Percentiles rank a stretch among this genome's conserved stretches.
phyloP scores from a whole-genome alignment of 768 basidiomycete genomes.

The Pulveroboletus sp. region DNA sequence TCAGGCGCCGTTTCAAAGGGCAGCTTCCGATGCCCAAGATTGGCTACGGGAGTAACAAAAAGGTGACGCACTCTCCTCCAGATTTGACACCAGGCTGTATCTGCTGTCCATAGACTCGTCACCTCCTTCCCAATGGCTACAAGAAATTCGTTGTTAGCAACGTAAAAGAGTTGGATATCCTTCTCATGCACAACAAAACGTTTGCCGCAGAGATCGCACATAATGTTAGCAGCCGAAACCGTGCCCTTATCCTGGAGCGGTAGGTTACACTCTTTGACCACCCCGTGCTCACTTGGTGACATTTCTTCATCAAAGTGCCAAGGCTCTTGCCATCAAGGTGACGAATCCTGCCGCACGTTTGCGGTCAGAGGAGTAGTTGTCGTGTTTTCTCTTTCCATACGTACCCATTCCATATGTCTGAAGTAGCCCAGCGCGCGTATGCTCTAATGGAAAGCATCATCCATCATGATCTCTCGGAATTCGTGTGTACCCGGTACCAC shows the following conservation, averaged over 20 bases:
- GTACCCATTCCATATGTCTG: conserved; percentile 49
- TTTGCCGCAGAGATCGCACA: conserved; percentile 97
- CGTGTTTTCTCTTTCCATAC: conserved; percentile 34
- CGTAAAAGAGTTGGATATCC: conserved; percentile 87
- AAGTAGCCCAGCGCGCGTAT: conserved; percentile 47
- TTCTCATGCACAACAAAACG: conserved; percentile 96
- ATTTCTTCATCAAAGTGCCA: conserved; percentile 50
- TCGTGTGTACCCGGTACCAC: not conserved
- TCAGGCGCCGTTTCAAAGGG: conserved; percentile 92
- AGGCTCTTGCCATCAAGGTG: conserved; percentile 85
- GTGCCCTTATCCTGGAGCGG: conserved; percentile 86
- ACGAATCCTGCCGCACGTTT: conserved; percentile 90
- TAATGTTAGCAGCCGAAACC: conserved; percentile 93
- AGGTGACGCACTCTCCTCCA: conserved; percentile 47
- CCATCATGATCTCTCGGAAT: conserved; percentile 8
- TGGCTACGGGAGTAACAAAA: conserved; percentile 75
- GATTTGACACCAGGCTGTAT: conserved; percentile 1
- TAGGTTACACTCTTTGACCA: conserved; percentile 29
- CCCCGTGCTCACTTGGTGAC: conserved; percentile 5
- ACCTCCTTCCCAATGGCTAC: conserved; percentile 91
- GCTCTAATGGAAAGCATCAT: conserved; percentile 28
- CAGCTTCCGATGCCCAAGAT: conserved; percentile 94
- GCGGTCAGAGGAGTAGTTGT: conserved; percentile 84
- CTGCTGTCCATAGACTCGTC: conserved; percentile 61
- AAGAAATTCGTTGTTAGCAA: conserved; percentile 97